Evolutionary conservation across 176 grass and related monocot genomes (phyloP), one percentile per base, ranked within the genome.

Genomic region (Paspalum vaginatum): DNA sequence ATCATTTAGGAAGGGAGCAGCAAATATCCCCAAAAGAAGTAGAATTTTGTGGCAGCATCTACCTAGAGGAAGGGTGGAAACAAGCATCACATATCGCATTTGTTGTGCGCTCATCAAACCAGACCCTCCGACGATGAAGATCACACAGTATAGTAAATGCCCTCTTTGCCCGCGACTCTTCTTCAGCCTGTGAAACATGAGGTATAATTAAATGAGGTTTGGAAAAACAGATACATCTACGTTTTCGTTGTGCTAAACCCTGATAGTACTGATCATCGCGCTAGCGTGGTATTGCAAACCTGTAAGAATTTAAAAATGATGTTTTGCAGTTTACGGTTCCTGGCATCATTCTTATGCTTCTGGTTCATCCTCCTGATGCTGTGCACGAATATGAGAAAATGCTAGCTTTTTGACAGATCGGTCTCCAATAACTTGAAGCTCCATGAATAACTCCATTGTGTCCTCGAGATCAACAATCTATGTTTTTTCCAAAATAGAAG

Each of bases 331-430:
- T 93, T 98, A 20, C 92, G 88, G 60, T 95, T 98, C 15, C 67
- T 88, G 79, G 71, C 38, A 76, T 91, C 90, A 77, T 98, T 95
- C 79, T 95, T 98, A 64, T 93, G 90, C 66, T 91, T 99, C 73
- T 95, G 90, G 72, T 99, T 99, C 92, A 99, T 95, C 43, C 96
- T 91, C 50, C 90, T 88, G 67, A 95, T 93, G 71, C 82, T 93
- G 66, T 95, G 92, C 48, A 98, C 76, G n/a, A 61, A 93, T 76
- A 91, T 99, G 96, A 4, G 88, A 99, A 84, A 99, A 95, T 61
- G 90, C 84, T 49, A 99, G 76, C 61, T 99, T 95, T 89, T 89
- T 99, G 41, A 99, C 74, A 66, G 88, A 74, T 47, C 88, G 84
- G 9, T 95, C 96, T 59, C 90, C 96, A 45, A 95, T 86, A 73